Evolutionary conservation across 2,329 filamentous ascomycete genomes (phyloP), one percentile per base, ranked within the genome.

Genomic region (Parafenestella ontariensis): DNA sequence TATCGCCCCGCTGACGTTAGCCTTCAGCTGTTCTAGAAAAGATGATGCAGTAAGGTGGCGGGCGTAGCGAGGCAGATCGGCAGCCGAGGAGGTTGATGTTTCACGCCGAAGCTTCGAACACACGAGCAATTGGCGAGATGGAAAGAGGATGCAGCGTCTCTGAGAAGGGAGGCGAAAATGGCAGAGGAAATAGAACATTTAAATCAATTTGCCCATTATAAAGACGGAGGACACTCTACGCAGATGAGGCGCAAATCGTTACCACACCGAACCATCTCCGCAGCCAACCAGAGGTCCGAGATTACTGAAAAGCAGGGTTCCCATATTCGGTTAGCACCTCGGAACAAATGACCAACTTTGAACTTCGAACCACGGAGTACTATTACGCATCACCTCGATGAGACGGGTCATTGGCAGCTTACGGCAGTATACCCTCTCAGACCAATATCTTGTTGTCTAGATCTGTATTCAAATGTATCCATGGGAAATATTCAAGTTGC

Each of bases 231-330:
- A 21, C 34, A 24, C 41, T 48, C 31, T 41, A 28, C 31, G 15
- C 13, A n/a, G 31, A 41, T 31, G 26, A 26, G 34, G 8, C 49
- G 47, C 56, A 47, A 45, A 45, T 49, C 41, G 48, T 37, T 15
- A 43, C n/a, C n/a, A n/a, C n/a, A n/a, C 55, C 54, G 49, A 54
- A 46, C 36, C 37, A 47, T 47, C 29, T 29, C 59, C 59, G 57
- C 28, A 36, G 31, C 59, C 51, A 60, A 60, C 52, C 46, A 49
- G 20, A 45, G 9, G 36, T 23, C 9, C 17, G 29, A 41, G 52
- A 62, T 62, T 62, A 62, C 57, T 49, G 29, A 34, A 20, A 21
- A 45, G 36, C 36, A 34, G 31, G 13, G 13, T 3, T 29, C 17
- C 21, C 39, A 36, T 2, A 58, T 42, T 8, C 2, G 34, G 51